Percentiles rank a stretch among this genome's conserved stretches.
These are phyloP conservation scores for Phytophthora quininea DNA, from an alignment of 352 stramenopile species.

Conservation along the genomic window DNA sequence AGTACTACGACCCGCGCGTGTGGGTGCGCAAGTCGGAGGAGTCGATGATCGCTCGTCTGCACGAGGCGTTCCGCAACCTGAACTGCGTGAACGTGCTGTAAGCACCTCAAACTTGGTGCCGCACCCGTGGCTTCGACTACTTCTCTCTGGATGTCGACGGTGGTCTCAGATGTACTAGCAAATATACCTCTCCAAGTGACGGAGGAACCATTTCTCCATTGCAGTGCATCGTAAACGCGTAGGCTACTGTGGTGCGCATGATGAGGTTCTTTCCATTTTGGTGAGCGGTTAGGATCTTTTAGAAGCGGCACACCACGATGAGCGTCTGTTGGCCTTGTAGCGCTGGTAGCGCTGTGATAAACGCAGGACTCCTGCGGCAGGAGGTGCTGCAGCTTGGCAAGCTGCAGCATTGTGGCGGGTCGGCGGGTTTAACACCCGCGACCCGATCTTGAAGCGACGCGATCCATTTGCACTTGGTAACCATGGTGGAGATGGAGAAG, in stretches of 20 bases:
- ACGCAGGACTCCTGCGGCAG: too few species aligned
- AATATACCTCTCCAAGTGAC: constrained; percentile 20
- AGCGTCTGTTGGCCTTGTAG: not conserved
- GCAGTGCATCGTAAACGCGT: not conserved
- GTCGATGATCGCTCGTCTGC: constrained; percentile 92
- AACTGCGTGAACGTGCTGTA: constrained; percentile 66
- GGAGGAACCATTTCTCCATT: constrained; percentile 1
- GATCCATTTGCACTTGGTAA: not conserved
- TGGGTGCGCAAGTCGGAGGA: constrained; percentile 98
- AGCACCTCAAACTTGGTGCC: constrained; percentile 20
- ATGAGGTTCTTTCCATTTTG: not conserved
- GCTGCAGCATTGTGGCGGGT: too few species aligned
- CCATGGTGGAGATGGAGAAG: constrained; percentile 91
- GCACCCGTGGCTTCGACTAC: not conserved
- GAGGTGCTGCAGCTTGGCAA: too few species aligned
- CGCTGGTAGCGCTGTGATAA: too few species aligned
- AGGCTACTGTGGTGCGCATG: not conserved
- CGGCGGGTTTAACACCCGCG: not conserved
- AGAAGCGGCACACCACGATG: not conserved
- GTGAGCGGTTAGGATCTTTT: not conserved
- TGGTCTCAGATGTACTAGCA: constrained; percentile 35
- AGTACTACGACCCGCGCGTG: constrained; percentile 99
- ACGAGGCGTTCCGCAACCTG: constrained; percentile 93
- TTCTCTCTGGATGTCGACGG: not conserved
- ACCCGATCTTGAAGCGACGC: constrained; percentile 26